phyloP scores from a whole-genome alignment of 1,284 basidiomycete genomes.

The Pisolithus thermaeus region DNA sequence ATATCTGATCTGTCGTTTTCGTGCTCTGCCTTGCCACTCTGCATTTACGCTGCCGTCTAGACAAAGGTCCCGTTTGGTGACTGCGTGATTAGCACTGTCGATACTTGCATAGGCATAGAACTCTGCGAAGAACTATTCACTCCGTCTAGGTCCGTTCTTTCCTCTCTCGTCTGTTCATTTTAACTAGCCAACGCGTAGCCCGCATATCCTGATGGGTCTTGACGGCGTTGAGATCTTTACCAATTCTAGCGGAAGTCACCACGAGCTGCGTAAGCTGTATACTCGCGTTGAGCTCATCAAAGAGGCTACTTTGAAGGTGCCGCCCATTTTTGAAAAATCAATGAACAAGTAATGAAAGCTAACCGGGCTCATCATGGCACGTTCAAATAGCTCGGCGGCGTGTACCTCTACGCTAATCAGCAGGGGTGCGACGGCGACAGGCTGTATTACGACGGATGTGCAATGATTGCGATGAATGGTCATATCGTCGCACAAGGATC shows the following conservation, averaged over 20 bases:
- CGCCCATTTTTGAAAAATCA: background rate
- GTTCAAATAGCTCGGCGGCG: slow-evolving; percentile 73
- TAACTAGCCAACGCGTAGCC: slow-evolving; percentile 34
- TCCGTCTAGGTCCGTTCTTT: slow-evolving; percentile 68
- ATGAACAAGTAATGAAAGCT: background rate
- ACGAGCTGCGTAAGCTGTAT: slow-evolving; percentile 93
- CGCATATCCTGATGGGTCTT: slow-evolving; percentile 94
- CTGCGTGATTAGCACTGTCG: slow-evolving; percentile 87
- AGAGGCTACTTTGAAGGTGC: slow-evolving; percentile 91
- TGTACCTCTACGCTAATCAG: slow-evolving; percentile 98
- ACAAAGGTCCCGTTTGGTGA: slow-evolving; percentile 92
- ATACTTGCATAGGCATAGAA: slow-evolving; percentile 95
- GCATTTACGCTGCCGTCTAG: slow-evolving; percentile 23
- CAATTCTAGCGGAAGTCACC: slow-evolving; percentile 96
- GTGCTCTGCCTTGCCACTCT: too few relatives aligned
- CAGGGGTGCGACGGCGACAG: slow-evolving; percentile 98
- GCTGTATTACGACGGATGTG: slow-evolving; percentile 96
- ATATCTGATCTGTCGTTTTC: too few relatives aligned
- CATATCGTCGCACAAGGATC: slow-evolving; percentile 89
- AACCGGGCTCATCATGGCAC: background rate
- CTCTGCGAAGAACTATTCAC: slow-evolving; percentile 98
- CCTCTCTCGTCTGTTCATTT: background rate
- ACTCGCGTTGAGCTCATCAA: slow-evolving; percentile 92
- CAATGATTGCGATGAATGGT: slow-evolving; percentile 94
- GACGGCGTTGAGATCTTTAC: slow-evolving; percentile 99